phyloP scores from a whole-genome alignment of 352 stramenopile species.

The Thalassiosira sp. region DNA sequence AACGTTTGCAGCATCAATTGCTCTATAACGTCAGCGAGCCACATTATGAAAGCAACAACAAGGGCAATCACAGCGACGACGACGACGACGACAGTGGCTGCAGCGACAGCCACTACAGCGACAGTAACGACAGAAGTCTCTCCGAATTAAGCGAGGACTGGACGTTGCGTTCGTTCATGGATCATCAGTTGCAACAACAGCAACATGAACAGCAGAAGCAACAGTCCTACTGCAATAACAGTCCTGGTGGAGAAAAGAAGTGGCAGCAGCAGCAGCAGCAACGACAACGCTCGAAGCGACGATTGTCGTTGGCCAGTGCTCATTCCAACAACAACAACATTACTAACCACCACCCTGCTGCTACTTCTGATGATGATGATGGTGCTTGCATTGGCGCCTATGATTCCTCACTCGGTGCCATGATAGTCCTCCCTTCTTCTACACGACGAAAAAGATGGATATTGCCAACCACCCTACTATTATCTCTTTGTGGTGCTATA shows the following conservation, averaged over 20 bases:
- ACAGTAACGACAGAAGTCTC: background rate
- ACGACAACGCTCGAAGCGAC: background rate
- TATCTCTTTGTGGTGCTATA: background rate
- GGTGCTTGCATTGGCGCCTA: background rate
- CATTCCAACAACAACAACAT: background rate
- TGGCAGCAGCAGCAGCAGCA: no score
- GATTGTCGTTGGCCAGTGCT: background rate
- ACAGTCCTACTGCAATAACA: no score
- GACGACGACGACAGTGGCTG: background rate
- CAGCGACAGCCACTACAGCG: background rate
- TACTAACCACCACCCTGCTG: background rate
- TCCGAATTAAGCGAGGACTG: background rate
- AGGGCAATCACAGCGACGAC: background rate
- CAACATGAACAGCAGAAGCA: no score
- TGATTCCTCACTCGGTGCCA: background rate
- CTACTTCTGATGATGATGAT: background rate
- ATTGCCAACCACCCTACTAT: background rate
- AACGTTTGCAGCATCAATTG: background rate
- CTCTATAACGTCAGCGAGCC: no score
- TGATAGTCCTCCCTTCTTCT: background rate
- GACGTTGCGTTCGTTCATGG: slow-evolving; percentile 10
- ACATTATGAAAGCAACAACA: no score
- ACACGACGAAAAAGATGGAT: background rate
- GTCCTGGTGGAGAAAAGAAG: background rate
- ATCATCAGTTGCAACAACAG: background rate